phyloP scores from a whole-genome alignment of 108 stramenopile species.

The Discostella stelligeroides region DNA sequence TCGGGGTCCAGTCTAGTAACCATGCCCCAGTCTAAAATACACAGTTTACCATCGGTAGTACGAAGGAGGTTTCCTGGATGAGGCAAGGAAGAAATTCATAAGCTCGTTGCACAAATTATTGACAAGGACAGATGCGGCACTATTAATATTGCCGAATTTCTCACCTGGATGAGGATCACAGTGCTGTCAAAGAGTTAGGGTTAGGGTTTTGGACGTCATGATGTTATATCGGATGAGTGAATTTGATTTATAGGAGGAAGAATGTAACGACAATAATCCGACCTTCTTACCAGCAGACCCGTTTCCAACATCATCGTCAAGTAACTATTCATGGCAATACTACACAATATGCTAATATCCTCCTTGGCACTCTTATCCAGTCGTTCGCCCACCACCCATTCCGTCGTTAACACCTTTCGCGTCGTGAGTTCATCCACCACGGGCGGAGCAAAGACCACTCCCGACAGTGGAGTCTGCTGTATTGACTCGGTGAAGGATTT shows the following conservation, averaged over 20 bases:
- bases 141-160: too few species aligned
- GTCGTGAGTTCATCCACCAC: slow-evolving; percentile 78
- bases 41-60: slow-evolving; percentile 88
- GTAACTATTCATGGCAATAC: slow-evolving; percentile 91
- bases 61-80: slow-evolving; percentile 81
- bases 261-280: too few species aligned
- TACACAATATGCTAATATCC: slow-evolving; percentile 81
- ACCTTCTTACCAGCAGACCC: slow-evolving; percentile 50
- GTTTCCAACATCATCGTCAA: slow-evolving; percentile 87
- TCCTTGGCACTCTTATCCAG: slow-evolving; percentile 76
- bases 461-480: slow-evolving; percentile 64
- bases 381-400: slow-evolving; percentile 94
- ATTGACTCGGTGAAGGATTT: slow-evolving; percentile 71
- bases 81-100: too few species aligned
- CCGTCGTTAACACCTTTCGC: slow-evolving; percentile 81
- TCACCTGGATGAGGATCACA: too few species aligned
- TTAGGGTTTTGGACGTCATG: too few species aligned
- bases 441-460: slow-evolving; percentile 81
- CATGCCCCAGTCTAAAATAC: slow-evolving; percentile 97
- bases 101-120: too few species aligned
- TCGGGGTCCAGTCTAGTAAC: slow-evolving; percentile 85
- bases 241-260: too few species aligned
- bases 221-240: too few species aligned
- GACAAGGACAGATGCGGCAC: too few species aligned
- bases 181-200: too few species aligned